These are phyloP conservation scores for Gynostemma pentaphyllum DNA, from an alignment of 306 rosid species.

Conservation along the genomic window DNA sequence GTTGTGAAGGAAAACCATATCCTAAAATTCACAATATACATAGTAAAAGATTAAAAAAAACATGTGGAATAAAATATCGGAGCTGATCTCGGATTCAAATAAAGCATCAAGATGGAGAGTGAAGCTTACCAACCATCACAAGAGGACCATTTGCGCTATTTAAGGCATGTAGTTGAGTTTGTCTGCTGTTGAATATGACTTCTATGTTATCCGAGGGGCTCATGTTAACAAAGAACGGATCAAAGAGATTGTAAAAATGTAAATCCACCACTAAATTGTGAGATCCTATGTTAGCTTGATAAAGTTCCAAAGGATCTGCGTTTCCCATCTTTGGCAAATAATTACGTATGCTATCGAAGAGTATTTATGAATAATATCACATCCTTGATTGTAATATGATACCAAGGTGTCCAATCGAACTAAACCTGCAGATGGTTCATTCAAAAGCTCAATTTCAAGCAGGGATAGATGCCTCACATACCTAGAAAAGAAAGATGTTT, in stretches of 20 bases:
- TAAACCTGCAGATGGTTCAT: conserved; percentile 63
- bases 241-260: conserved; percentile 73
- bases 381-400: conserved; percentile 72
- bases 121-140: conserved; percentile 41
- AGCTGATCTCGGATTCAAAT: not conserved
- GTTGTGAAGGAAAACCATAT: not conserved
- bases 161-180: conserved; percentile 54
- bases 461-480: conserved; percentile 55
- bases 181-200: conserved; percentile 57
- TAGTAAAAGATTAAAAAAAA: not conserved
- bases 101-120: not conserved
- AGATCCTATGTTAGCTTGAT: conserved; percentile 47
- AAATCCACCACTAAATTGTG: conserved; percentile 46
- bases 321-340: conserved; percentile 79
- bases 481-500: conserved; percentile 19
- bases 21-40: not conserved
- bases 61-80: not conserved
- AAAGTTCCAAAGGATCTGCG: conserved; percentile 85
- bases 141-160: conserved; percentile 65
- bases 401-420: conserved; percentile 57
- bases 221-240: conserved; percentile 56
- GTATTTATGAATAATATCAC: conserved; percentile 58
- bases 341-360: conserved; percentile 68
- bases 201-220: conserved; percentile 54
- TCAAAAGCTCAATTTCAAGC: conserved; percentile 83